Evolutionary conservation across 345 rosid species (phyloP).

Genomic region (Turnera subulata): DNA sequence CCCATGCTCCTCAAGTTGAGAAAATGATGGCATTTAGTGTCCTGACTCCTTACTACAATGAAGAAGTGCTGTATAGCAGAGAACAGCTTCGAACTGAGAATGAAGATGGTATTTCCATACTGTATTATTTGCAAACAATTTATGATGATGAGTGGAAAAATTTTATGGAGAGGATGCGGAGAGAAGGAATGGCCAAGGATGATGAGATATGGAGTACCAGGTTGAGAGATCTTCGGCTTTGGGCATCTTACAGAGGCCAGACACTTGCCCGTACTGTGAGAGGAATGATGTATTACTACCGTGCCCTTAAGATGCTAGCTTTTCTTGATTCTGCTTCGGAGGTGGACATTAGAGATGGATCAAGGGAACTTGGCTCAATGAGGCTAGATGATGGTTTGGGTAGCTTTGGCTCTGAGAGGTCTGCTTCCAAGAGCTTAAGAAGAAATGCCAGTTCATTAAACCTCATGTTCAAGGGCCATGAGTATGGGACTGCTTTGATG

Average conservation of each 20-base stretch:
- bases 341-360: slow-evolving; percentile 79
- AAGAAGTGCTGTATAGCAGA: slow-evolving; percentile 82
- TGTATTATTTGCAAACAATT: slow-evolving; percentile 88
- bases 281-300: slow-evolving; percentile 98
- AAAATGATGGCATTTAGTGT: slow-evolving; percentile 98
- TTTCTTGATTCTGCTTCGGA: slow-evolving; percentile 97
- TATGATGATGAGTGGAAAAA: slow-evolving; percentile 94
- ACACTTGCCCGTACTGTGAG: slow-evolving; percentile 90
- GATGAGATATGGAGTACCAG: slow-evolving; percentile 65
- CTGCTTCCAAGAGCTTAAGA: slow-evolving; percentile 54
- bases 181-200: slow-evolving; percentile 74
- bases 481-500: slow-evolving; percentile 89
- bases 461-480: slow-evolving; percentile 70
- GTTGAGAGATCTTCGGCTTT: slow-evolving; percentile 85
- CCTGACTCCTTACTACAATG: slow-evolving; percentile 88
- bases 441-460: slow-evolving; percentile 59
- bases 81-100: slow-evolving; percentile 87
- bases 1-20: slow-evolving; percentile 99
- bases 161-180: slow-evolving; percentile 85
- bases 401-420: slow-evolving; percentile 36
- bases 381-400: slow-evolving; percentile 43
- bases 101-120: slow-evolving; percentile 88
- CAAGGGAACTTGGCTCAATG: slow-evolving; percentile 75
- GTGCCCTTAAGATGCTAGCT: slow-evolving; percentile 92
- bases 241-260: slow-evolving; percentile 99